Evolutionary conservation across 805 yeast species (phyloP).

Genomic region (Sugiyamaella mastotermitis): DNA sequence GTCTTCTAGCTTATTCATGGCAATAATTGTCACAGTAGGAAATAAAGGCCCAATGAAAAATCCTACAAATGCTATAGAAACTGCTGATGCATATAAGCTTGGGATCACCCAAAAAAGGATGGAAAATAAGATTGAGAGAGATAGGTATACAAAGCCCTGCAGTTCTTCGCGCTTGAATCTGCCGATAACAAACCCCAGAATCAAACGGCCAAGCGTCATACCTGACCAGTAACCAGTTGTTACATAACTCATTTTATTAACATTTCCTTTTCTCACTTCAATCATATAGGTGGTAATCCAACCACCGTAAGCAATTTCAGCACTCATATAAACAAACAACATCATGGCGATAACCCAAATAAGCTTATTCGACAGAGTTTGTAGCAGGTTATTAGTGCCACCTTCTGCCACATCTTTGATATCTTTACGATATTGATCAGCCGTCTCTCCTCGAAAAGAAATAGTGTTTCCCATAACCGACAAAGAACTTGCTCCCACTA

Average conservation of each 20-base stretch:
- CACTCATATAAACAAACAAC: slow-evolving; percentile 62
- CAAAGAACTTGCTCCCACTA: slow-evolving; percentile 35
- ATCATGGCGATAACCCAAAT: slow-evolving; percentile 34
- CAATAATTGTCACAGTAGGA: slow-evolving; percentile 63
- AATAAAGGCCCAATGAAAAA: slow-evolving; percentile 61
- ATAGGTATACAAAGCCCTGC: slow-evolving; percentile 24
- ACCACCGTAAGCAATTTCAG: slow-evolving; percentile 62
- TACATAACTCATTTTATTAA: slow-evolving; percentile 48
- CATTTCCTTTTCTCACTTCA: slow-evolving; percentile 44
- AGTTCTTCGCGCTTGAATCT: slow-evolving; percentile 14
- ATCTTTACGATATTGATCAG: slow-evolving; percentile 7
- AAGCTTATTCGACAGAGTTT: neutral
- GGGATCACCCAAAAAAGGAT: slow-evolving; percentile 46
- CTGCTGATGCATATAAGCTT: slow-evolving; percentile 39
- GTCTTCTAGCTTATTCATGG: slow-evolving; percentile 55
- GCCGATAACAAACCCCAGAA: slow-evolving; percentile 37
- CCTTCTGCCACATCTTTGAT: slow-evolving; percentile 2
- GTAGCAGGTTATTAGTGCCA: neutral
- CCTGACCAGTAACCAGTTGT: slow-evolving; percentile 74
- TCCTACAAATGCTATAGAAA: slow-evolving; percentile 45
- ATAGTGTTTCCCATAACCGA: slow-evolving; percentile 32
- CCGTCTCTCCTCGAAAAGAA: slow-evolving; percentile 37
- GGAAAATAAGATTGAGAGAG: slow-evolving; percentile 34
- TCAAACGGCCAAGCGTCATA: slow-evolving; percentile 56
- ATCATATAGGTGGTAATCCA: slow-evolving; percentile 63